phyloP scores from a whole-genome alignment of 257 asterid species.

The Jasminum sambac region DNA sequence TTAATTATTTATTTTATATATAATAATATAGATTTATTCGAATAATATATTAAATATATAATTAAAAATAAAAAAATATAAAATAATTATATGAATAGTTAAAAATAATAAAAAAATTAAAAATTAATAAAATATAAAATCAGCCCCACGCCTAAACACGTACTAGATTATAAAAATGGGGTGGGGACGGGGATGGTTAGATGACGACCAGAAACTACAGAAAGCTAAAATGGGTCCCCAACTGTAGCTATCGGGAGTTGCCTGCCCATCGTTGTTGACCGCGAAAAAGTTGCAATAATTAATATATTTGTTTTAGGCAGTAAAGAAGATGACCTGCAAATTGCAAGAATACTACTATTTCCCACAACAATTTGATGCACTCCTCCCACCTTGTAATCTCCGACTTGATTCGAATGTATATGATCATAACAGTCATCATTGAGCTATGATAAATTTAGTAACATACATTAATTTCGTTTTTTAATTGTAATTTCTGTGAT shows the following conservation, averaged over 20 bases:
- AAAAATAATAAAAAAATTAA: too few relatives aligned
- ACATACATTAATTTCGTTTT: neutral
- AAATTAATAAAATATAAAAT: too few relatives aligned
- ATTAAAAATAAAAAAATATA: too few relatives aligned
- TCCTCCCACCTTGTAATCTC: neutral
- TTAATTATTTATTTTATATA: too few relatives aligned
- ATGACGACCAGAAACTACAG: neutral
- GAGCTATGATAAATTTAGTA: neutral
- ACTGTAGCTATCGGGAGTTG: neutral
- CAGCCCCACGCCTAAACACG: too few relatives aligned
- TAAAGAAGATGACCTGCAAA: neutral
- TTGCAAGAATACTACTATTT: neutral
- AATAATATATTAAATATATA: too few relatives aligned
- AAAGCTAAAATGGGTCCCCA: neutral
- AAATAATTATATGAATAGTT: too few relatives aligned
- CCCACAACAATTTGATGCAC: neutral
- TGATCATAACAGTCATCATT: neutral
- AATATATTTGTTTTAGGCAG: neutral
- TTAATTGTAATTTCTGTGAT: too few relatives aligned
- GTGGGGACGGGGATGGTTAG: too few relatives aligned
- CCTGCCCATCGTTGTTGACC: conserved; percentile 1
- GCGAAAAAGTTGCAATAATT: neutral
- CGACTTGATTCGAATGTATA: neutral
- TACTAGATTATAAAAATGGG: too few relatives aligned
- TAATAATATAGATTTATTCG: too few relatives aligned